Percentiles rank a stretch among this genome's conserved stretches.
Conservation (phyloP, 192 early-diverging fungal genomes). For the Coemansia sp. region DNA sequence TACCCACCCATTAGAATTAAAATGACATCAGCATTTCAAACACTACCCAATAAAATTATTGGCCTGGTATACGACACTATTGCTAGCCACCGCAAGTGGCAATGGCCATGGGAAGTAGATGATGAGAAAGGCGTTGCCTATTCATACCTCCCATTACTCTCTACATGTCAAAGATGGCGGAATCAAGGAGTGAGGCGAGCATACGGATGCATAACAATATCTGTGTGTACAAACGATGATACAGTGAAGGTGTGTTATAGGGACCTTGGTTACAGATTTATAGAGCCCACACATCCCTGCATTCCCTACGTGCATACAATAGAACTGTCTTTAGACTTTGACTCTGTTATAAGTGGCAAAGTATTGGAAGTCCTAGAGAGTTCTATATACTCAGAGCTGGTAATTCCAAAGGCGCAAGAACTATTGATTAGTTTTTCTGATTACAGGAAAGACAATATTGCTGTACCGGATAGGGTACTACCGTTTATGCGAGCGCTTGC, state of each 20-base stretch:
- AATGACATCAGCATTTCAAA: not conserved
- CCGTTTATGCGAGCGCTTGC: slow-evolving; percentile 4
- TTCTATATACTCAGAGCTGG: not conserved
- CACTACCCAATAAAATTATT: not conserved
- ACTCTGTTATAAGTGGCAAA: not conserved
- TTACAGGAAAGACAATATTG: not conserved
- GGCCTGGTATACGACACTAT: not conserved
- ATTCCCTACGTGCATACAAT: not conserved
- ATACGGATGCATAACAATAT: not conserved
- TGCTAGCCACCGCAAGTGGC: not conserved
- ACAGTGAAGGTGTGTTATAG: not conserved
- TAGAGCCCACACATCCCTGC: not conserved
- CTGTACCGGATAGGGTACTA: not conserved
- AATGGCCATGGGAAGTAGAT: not conserved
- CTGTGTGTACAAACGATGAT: not conserved
- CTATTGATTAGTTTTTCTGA: not conserved
- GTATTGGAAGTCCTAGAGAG: not conserved
- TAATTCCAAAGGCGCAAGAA: not conserved
- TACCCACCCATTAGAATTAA: not conserved
- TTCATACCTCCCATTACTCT: not conserved
- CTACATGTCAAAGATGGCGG: not conserved
- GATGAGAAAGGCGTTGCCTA: not conserved
- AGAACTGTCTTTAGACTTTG: not conserved
- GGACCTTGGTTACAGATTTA: not conserved
- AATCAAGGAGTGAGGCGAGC: not conserved